Conservation (phyloP, 202 grass and related monocot species). For the Zoysia matrella region DNA sequence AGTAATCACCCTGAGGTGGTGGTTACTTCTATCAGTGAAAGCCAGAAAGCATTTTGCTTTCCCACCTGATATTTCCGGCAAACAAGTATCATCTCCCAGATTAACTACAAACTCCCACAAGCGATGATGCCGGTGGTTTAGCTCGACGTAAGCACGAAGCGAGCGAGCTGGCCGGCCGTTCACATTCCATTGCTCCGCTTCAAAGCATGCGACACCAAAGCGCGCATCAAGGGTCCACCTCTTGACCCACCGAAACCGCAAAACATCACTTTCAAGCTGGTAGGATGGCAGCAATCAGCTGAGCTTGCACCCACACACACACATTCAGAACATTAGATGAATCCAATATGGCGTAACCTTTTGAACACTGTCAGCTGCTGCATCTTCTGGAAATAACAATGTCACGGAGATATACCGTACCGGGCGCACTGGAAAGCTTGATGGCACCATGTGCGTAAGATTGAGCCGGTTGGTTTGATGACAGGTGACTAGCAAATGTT, state of each 20-base stretch:
- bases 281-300: slow-evolving; percentile 4
- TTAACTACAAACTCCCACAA: neutral
- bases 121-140: neutral
- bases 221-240: slow-evolving; percentile 1
- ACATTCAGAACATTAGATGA: neutral
- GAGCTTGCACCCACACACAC: neutral
- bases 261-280: slow-evolving; percentile 15
- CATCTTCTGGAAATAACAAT: slow-evolving; percentile 34
- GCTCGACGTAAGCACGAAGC: slow-evolving; percentile 45
- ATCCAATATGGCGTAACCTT: slow-evolving; percentile 23
- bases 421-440: slow-evolving; percentile 16
- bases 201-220: slow-evolving; percentile 34
- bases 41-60: slow-evolving; percentile 5
- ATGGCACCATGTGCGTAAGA: slow-evolving; percentile 9
- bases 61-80: slow-evolving; percentile 30
- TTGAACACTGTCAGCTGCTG: neutral
- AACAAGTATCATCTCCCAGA: slow-evolving; percentile 6
- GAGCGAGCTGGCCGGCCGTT: slow-evolving; percentile 6
- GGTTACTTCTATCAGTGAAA: slow-evolving; percentile 26
- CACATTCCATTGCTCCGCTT: slow-evolving; percentile 21
- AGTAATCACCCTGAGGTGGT: slow-evolving; percentile 21
- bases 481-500: neutral
- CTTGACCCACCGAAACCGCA: slow-evolving; percentile 6
- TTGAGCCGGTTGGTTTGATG: neutral
- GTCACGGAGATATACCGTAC: neutral